Conservation (phyloP, 768 basidiomycete genomes). For the Lentinus brumalis region DNA sequence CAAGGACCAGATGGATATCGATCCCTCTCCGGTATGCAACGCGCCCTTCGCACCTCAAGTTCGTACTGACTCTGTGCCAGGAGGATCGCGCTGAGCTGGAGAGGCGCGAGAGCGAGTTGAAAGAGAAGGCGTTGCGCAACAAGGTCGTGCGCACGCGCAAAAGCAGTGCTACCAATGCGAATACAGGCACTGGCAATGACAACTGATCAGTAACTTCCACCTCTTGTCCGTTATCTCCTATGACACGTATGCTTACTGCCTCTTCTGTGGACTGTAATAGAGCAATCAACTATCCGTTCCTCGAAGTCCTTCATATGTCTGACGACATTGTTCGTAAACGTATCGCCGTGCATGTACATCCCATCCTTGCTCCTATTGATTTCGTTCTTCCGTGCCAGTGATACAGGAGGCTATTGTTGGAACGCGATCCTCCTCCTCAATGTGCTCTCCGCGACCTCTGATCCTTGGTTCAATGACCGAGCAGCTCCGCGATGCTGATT, state of each 20-base stretch:
- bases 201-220: background rate
- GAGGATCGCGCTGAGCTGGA: conserved; percentile 50
- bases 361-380: conserved; percentile 14
- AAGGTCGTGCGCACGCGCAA: conserved; percentile 79
- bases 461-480: background rate
- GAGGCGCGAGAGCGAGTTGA: conserved; percentile 75
- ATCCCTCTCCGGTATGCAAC: background rate
- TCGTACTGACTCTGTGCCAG: conserved; percentile 4
- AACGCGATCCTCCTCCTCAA: background rate
- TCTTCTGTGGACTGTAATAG: conserved; percentile 2
- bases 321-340: conserved; percentile 1
- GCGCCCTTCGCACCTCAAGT: no score
- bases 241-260: conserved; percentile 3
- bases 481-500: background rate
- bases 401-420: conserved; percentile 6
- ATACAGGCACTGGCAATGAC: background rate
- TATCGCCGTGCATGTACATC: conserved; percentile 16
- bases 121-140: conserved; percentile 79
- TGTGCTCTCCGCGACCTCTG: no score
- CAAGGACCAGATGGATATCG: conserved; percentile 55
- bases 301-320: background rate
- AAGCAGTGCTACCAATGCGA: conserved; percentile 24
- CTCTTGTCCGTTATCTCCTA: background rate
- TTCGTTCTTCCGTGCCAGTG: conserved; percentile 9
- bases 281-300: background rate